phyloP scores from a whole-genome alignment of 176 grass and related monocot genomes.

The Saccharum officinarum region DNA sequence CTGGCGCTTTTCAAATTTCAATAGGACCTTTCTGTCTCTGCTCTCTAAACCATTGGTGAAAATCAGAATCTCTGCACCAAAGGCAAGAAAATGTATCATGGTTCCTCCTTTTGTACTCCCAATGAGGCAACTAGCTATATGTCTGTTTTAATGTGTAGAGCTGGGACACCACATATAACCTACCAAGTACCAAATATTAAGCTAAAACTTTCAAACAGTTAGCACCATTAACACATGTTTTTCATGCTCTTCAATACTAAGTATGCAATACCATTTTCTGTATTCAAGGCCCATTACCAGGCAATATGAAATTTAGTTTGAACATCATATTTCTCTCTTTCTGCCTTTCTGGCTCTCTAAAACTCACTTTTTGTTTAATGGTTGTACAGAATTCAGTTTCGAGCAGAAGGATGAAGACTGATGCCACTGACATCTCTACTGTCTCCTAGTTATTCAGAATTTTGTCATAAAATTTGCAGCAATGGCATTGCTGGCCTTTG shows the following conservation, averaged over 20 bases:
- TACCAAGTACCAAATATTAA: not conserved
- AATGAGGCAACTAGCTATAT: not conserved
- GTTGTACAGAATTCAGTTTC: not conserved
- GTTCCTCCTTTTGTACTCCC: not conserved
- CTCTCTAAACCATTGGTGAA: not conserved
- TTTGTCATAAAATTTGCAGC: not conserved
- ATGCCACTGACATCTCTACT: not conserved
- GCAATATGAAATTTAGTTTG: not conserved
- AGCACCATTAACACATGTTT: not conserved
- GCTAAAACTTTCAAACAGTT: not conserved
- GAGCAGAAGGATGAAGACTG: not conserved
- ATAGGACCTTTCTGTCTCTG: not conserved
- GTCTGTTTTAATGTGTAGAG: not conserved
- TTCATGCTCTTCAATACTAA: not conserved
- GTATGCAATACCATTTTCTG: not conserved
- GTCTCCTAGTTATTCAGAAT: not conserved
- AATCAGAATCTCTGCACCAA: not conserved
- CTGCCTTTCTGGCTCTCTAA: not conserved
- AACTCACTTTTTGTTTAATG: not conserved
- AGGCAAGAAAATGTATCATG: not conserved
- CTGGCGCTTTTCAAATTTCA: not conserved
- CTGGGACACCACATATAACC: not conserved
- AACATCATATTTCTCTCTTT: not conserved
- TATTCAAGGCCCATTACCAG: not conserved
- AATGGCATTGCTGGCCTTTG: not conserved